Percentiles rank a stretch among this genome's conserved stretches.
Conservation (phyloP, 2,329 filamentous ascomycete genomes). For the Phialophora tarda region DNA sequence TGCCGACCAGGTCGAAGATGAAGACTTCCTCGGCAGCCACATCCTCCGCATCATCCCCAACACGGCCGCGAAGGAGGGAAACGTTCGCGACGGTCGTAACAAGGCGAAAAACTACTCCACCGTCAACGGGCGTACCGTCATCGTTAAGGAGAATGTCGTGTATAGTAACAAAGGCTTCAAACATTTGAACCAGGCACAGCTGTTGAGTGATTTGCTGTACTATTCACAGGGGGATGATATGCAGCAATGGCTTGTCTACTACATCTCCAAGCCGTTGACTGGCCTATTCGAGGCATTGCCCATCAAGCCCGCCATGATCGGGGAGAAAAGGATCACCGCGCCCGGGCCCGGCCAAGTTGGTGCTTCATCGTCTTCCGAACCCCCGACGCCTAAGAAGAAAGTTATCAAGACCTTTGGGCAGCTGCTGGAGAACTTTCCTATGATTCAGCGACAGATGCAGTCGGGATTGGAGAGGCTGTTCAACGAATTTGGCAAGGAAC, state of each 20-base stretch:
- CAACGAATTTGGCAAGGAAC: slow-evolving; percentile 82
- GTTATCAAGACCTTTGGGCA: slow-evolving; percentile 91
- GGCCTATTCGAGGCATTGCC: slow-evolving; percentile 76
- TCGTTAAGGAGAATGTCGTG: slow-evolving; percentile 89
- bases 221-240: slow-evolving; percentile 88
- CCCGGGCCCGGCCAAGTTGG: slow-evolving; percentile 28
- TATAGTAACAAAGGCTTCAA: slow-evolving; percentile 99
- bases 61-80: slow-evolving; percentile 61
- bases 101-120: slow-evolving; percentile 96
- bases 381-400: slow-evolving; percentile 71
- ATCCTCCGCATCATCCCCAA: slow-evolving; percentile 79
- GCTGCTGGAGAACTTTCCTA: slow-evolving; percentile 85
- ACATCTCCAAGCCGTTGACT: slow-evolving; percentile 86
- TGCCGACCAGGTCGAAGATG: slow-evolving; percentile 80
- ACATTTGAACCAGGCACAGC: slow-evolving; percentile 82
- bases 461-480: slow-evolving; percentile 87
- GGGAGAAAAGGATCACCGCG: slow-evolving; percentile 37
- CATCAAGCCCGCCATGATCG: slow-evolving; percentile 41
- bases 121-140: slow-evolving; percentile 87
- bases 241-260: slow-evolving; percentile 95
- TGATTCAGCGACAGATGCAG: slow-evolving; percentile 97
- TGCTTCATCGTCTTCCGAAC: slow-evolving; percentile 42
- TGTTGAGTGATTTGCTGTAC: slow-evolving; percentile 83
- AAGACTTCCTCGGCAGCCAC: slow-evolving; percentile 97
- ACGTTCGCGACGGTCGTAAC: slow-evolving; percentile 81